These are phyloP conservation scores for Vachellia collinsii DNA, from an alignment of 306 rosid genomes.

Conservation along the genomic window DNA sequence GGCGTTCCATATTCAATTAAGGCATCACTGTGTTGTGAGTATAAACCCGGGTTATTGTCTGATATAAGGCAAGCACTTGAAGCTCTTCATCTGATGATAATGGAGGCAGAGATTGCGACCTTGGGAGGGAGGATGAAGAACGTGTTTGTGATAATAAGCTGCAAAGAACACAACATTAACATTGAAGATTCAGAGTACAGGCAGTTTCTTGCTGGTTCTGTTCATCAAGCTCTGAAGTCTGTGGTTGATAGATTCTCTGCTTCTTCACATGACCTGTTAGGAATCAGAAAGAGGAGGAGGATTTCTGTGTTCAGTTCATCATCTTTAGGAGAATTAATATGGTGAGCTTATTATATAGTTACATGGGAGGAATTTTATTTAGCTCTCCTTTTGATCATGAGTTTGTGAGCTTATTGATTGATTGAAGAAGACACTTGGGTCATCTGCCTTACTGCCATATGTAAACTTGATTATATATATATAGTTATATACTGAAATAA, in stretches of 20 bases:
- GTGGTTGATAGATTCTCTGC: constrained; percentile 65
- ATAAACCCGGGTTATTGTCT: constrained; percentile 53
- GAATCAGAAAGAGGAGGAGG: constrained; percentile 56
- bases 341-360: neutral
- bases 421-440: neutral
- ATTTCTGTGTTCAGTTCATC: constrained; percentile 59
- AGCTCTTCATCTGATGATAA: constrained; percentile 61
- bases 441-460: neutral
- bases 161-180: constrained; percentile 44
- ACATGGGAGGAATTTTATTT: neutral
- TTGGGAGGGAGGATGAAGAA: constrained; percentile 75
- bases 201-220: constrained; percentile 53
- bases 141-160: constrained; percentile 60
- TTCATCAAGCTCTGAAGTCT: constrained; percentile 61
- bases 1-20: constrained; percentile 60
- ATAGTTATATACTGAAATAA: neutral
- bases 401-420: neutral
- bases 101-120: constrained; percentile 66
- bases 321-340: neutral
- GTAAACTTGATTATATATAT: neutral
- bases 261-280: constrained; percentile 53
- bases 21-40: constrained; percentile 70
- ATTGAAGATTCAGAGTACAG: constrained; percentile 47
- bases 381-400: neutral
- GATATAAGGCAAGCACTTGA: constrained; percentile 66